Evolutionary conservation across 2,329 filamentous ascomycete genomes (phyloP).

Genomic region (Arthrobotrys conoides): DNA sequence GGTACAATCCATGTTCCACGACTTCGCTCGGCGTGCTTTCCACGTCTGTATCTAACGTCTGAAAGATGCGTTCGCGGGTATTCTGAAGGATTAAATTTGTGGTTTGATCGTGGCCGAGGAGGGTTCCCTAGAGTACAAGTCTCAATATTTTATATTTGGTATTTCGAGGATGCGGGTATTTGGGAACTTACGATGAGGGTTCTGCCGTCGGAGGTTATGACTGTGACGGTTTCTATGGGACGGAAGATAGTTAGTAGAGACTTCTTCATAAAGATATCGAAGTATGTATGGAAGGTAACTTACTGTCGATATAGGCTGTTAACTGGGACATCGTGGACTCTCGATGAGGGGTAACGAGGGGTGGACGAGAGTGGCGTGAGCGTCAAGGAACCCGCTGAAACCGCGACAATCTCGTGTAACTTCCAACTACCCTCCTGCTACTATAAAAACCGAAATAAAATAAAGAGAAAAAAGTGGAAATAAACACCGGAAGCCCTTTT

Average conservation of each 20-base stretch:
- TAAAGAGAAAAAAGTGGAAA: neutral
- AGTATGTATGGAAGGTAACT: neutral
- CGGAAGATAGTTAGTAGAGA: neutral
- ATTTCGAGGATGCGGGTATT: neutral
- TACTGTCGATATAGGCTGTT: slow-evolving; percentile 58
- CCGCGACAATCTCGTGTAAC: neutral
- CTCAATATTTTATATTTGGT: slow-evolving; percentile 52
- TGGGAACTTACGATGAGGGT: slow-evolving; percentile 75
- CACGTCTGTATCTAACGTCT: slow-evolving; percentile 82
- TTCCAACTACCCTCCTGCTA: neutral
- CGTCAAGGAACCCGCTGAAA: neutral
- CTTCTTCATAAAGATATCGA: neutral
- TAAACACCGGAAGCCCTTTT: neutral
- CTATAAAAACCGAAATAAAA: neutral
- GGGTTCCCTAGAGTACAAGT: slow-evolving; percentile 72
- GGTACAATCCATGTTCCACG: slow-evolving; percentile 86
- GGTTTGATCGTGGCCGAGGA: slow-evolving; percentile 88
- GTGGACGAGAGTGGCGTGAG: neutral
- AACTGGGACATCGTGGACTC: slow-evolving; percentile 51
- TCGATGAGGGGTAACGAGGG: neutral
- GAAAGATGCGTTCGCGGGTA: slow-evolving; percentile 90
- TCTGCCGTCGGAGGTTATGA: slow-evolving; percentile 92
- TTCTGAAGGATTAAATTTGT: slow-evolving; percentile 91
- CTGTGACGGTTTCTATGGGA: slow-evolving; percentile 86
- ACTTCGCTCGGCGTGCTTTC: slow-evolving; percentile 75